Base-by-base conservation (phyloP, 208 protist genomes). In the Naegleria gruberi region DNA sequence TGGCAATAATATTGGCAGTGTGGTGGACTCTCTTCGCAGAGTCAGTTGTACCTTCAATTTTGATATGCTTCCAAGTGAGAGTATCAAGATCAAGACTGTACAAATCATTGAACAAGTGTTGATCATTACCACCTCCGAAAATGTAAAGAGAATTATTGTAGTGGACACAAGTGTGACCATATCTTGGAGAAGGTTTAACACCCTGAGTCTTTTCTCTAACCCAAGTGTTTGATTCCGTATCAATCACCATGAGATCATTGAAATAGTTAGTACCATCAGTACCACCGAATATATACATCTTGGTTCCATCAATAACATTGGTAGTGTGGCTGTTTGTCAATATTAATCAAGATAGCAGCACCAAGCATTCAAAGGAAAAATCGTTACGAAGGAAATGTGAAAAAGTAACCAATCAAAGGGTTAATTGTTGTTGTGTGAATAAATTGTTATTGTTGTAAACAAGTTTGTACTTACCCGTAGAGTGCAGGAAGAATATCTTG, bases 51-150 rank as follows among this genome's bases (percentile, higher is more conserved):
- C 45, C 83, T 15, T 87, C 34, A 26, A 40, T 87, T 17, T 15
- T 87, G 12, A 55, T 37, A 30, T 55, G 26, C 43, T 45, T 87
- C 83, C 83, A 87, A 17, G 83, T 87, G 12, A 87, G 15, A 17
- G 83, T 87, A 51, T 87, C 83, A 37, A 88, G 15, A 41, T 65
- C 37, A 30, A 88, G n/a, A 65, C 44, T 26, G 12, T 88, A 65
- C 3, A 88, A 43, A 65, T 88, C 84, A 65, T 88, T 88, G 30
- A 88, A 88, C n/a, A 65, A 44, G 5, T 51, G 17, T 43, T 65
- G 10, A 42, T 88, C 84, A 65, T 88, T 88, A n/a, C 84, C 84
- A 42, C 84, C 84, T 65, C 84, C 84, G 65, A 88, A 88, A 12
- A 88, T 26, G 26, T 46, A 88, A 26, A 88, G 45, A 17, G 41